phyloP scores from a whole-genome alignment of 768 basidiomycete species.

The Multifurca ochricompacta region DNA sequence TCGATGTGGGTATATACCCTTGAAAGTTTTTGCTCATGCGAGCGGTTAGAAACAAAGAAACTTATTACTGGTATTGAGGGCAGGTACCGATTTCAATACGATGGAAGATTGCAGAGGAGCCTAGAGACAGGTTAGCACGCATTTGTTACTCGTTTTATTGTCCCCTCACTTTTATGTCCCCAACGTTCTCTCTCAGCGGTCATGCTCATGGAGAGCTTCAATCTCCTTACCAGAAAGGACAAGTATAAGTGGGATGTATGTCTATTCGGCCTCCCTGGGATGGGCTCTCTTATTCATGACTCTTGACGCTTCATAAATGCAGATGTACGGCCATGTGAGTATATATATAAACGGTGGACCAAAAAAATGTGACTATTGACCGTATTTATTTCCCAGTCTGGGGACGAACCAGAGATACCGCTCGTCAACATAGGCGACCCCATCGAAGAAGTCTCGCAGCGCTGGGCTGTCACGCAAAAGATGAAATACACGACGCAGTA shows the following conservation, averaged over 20 bases:
- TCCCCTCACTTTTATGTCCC: not conserved
- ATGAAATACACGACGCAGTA: slow-evolving; percentile 64
- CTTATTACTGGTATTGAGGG: not conserved
- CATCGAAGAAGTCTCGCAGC: slow-evolving; percentile 45
- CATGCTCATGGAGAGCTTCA: slow-evolving; percentile 69
- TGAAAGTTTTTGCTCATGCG: too few relatives aligned
- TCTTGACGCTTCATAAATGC: not conserved
- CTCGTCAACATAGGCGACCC: slow-evolving; percentile 44
- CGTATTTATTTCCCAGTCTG: slow-evolving; percentile 37
- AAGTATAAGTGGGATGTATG: slow-evolving; percentile 75
- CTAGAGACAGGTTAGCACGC: slow-evolving; percentile 49
- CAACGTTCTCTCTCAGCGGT: slow-evolving; percentile 36
- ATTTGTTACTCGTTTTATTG: not conserved
- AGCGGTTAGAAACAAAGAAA: not conserved
- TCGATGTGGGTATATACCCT: slow-evolving; percentile 42
- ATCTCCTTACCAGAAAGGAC: slow-evolving; percentile 52
- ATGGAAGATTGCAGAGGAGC: slow-evolving; percentile 54
- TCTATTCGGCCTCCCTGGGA: slow-evolving; percentile 8
- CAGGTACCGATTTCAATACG: slow-evolving; percentile 69
- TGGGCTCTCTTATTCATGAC: not conserved
- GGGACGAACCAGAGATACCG: slow-evolving; percentile 50
- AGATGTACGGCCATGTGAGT: slow-evolving; percentile 63
- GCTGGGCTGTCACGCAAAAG: slow-evolving; percentile 63
- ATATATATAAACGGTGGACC: too few relatives aligned
- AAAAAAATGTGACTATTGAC: not conserved